Evolutionary conservation across 495 filamentous ascomycete species (phyloP).

Genomic region (Aspergillus funiculosus): DNA sequence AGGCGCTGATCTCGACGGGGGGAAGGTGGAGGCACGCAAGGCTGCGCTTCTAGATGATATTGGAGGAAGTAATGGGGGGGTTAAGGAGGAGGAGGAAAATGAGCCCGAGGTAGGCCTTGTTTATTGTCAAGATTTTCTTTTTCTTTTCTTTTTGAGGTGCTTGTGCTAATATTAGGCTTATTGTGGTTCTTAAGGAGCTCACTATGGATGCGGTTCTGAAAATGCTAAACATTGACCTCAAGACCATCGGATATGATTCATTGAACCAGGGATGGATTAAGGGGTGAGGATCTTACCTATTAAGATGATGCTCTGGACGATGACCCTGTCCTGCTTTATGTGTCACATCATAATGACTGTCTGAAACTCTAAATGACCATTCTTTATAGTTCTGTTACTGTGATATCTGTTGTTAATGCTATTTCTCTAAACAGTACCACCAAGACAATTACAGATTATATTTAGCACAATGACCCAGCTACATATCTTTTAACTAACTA

Average conservation of each 20-base stretch:
- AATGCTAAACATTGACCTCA: conserved; percentile 58
- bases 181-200: conserved; percentile 42
- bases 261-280: conserved; percentile 49
- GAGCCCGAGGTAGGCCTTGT: conserved; percentile 40
- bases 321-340: neutral
- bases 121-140: too few relatives aligned
- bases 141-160: too few relatives aligned
- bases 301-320: too few relatives aligned
- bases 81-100: conserved; percentile 27
- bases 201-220: conserved; percentile 70
- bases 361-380: neutral
- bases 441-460: too few relatives aligned
- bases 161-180: conserved; percentile 19
- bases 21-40: conserved; percentile 23
- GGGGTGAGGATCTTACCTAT: conserved; percentile 17
- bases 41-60: conserved; percentile 24
- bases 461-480: neutral
- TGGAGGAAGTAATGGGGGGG: conserved; percentile 18
- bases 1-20: conserved; percentile 22
- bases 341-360: neutral
- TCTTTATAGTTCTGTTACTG: neutral
- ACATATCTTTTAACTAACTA: neutral
- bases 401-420: neutral
- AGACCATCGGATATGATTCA: conserved; percentile 58
- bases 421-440: too few relatives aligned